Percentiles rank a stretch among this genome's conserved stretches.
Evolutionary conservation across 148 eudicot genomes (phyloP).

Genomic region (Linanthus parryae): DNA sequence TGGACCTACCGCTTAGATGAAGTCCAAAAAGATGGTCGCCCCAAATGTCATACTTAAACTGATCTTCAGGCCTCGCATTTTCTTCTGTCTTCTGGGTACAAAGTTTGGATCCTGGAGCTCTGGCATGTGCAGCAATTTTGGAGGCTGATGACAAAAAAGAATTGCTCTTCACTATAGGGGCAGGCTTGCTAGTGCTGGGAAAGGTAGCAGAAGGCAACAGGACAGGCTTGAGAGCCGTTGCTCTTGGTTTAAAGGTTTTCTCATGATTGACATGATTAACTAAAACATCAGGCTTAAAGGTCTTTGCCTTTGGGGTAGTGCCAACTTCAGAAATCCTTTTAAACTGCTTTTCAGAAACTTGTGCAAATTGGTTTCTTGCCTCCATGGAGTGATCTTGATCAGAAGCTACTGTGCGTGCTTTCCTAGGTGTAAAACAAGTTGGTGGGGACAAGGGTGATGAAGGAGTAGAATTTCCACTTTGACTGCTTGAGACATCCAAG

Average conservation of each 20-base stretch:
- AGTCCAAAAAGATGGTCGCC: slow-evolving; percentile 71
- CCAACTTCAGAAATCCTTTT: slow-evolving; percentile 18
- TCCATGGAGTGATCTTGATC: slow-evolving; percentile 18
- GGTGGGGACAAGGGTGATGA: slow-evolving; percentile 77
- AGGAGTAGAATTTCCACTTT: slow-evolving; percentile 91
- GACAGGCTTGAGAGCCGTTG: slow-evolving; percentile 28
- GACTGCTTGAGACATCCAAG: slow-evolving; percentile 81
- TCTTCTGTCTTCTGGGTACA: slow-evolving; percentile 21
- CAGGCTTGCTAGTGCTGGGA: slow-evolving; percentile 32
- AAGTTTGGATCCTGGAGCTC: slow-evolving; percentile 75
- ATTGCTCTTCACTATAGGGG: slow-evolving; percentile 10
- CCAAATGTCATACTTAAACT: slow-evolving; percentile 71
- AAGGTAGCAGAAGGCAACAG: slow-evolving; percentile 55
- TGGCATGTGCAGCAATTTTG: slow-evolving; percentile 39
- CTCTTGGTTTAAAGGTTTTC: slow-evolving; percentile 22
- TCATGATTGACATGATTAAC: slow-evolving; percentile 16
- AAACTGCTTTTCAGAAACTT: slow-evolving; percentile 5
- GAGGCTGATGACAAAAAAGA: slow-evolving; percentile 30
- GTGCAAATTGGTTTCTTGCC: slow-evolving; percentile 17
- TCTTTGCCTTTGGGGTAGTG: slow-evolving; percentile 15
- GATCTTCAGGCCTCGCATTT: slow-evolving; percentile 24
- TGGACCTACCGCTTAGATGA: slow-evolving; percentile 25
- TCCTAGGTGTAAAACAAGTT: slow-evolving; percentile 34
- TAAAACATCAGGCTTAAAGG: slow-evolving; percentile 13
- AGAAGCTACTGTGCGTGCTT: slow-evolving; percentile 25